Percentiles rank a stretch among this genome's conserved stretches.
These are phyloP conservation scores for Calonectria hawksworthii DNA, from an alignment of 2,329 filamentous ascomycete species.

Conservation along the genomic window DNA sequence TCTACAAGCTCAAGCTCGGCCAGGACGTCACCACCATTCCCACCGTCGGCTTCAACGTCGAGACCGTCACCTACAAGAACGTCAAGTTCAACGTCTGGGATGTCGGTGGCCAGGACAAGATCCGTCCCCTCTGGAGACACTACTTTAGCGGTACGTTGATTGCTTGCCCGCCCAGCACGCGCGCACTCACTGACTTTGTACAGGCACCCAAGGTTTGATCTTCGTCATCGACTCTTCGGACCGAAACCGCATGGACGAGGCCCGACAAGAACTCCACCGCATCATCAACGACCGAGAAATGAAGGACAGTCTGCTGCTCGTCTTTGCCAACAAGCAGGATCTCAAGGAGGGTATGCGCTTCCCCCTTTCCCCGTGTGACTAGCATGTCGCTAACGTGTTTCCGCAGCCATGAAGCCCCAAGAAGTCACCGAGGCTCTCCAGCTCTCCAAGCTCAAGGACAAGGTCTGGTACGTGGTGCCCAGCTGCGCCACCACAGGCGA, in stretches of 20 bases:
- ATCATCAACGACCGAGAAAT: constrained; percentile 99
- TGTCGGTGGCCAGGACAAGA: constrained; percentile 99
- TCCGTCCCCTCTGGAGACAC: constrained; percentile 95
- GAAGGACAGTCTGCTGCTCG: constrained; percentile 92
- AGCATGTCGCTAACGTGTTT: constrained; percentile 3
- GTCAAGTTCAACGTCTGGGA: constrained; percentile 99
- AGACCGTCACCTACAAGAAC: constrained; percentile 99
- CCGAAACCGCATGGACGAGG: constrained; percentile 91
- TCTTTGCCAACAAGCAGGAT: constrained; percentile 99
- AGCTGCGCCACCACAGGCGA: constrained; percentile 87
- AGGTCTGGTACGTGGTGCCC: constrained; percentile 87
- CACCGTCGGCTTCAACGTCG: constrained; percentile 99
- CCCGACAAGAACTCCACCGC: constrained; percentile 91
- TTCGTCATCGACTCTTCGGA: constrained; percentile 99
- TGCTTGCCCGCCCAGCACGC: background rate
- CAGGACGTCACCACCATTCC: constrained; percentile 99
- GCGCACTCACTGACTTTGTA: constrained; percentile 20
- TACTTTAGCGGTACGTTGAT: constrained; percentile 82
- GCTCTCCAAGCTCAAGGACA: constrained; percentile 83
- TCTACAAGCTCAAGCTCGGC: constrained; percentile 99
- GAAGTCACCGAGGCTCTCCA: constrained; percentile 85
- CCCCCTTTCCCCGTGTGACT: background rate
- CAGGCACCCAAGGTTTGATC: constrained; percentile 96
- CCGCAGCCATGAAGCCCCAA: constrained; percentile 81
- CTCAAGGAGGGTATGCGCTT: constrained; percentile 77